These are phyloP conservation scores for Stagonosporopsis tanaceti DNA, from an alignment of 2,329 filamentous ascomycete genomes.

Conservation along the genomic window DNA sequence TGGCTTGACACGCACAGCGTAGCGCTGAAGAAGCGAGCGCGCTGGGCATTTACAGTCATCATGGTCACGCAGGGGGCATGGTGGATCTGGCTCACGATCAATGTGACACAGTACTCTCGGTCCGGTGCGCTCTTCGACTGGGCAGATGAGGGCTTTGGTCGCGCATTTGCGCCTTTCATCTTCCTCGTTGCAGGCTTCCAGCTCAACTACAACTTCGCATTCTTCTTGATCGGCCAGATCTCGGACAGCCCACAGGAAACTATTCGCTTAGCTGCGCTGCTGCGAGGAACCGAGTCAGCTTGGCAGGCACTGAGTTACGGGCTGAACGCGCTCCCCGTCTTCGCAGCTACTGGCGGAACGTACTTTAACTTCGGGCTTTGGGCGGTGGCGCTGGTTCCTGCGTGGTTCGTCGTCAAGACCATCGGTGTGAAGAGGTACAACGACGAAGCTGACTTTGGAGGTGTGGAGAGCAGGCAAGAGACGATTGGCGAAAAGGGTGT, in stretches of 20 bases:
- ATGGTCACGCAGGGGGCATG: constrained; percentile 67
- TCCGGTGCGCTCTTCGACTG: constrained; percentile 70
- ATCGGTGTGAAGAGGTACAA: constrained; percentile 52
- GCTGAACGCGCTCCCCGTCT: constrained; percentile 65
- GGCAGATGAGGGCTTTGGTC: constrained; percentile 67
- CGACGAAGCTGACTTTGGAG: constrained; percentile 28
- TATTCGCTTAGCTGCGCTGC: constrained; percentile 69
- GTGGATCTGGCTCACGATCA: constrained; percentile 74
- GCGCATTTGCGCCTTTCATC: constrained; percentile 70
- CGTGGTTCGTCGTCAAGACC: constrained; percentile 69
- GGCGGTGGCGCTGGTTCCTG: constrained; percentile 67
- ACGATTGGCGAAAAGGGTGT: constrained; percentile 1
- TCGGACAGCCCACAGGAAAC: constrained; percentile 67
- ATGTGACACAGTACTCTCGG: constrained; percentile 65
- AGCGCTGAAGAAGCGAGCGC: constrained; percentile 61
- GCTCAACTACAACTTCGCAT: constrained; percentile 74
- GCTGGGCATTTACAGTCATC: constrained; percentile 62
- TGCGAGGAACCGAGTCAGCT: constrained; percentile 73
- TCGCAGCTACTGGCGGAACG: constrained; percentile 69
- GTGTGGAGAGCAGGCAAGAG: constrained; percentile 8
- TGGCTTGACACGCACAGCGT: constrained; percentile 67
- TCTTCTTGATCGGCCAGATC: constrained; percentile 72
- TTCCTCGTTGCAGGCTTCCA: constrained; percentile 72
- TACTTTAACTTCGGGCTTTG: constrained; percentile 75
- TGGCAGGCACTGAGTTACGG: constrained; percentile 77